Evolutionary conservation across 768 basidiomycete genomes (phyloP).

Genomic region (Amanita thiersii): DNA sequence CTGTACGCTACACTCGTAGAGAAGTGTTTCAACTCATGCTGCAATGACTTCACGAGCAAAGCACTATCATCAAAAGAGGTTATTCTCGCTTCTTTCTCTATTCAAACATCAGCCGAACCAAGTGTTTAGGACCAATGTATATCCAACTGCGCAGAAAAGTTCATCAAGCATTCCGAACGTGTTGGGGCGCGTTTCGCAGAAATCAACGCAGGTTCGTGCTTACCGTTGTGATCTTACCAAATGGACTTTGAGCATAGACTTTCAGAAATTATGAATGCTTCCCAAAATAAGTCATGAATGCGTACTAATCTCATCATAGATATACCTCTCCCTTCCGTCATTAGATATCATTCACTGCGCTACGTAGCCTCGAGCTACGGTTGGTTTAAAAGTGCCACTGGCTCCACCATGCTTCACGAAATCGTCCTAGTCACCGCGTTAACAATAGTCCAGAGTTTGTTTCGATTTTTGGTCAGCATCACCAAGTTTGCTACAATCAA

Average conservation of each 20-base stretch:
- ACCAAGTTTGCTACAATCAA: too few species aligned
- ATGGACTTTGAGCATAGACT: neutral
- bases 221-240: constrained; percentile 1
- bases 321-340: neutral
- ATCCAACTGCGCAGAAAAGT: constrained; percentile 94
- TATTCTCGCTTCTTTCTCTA: constrained; percentile 1
- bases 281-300: constrained; percentile 26
- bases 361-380: too few species aligned
- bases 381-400: too few species aligned
- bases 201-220: constrained; percentile 73
- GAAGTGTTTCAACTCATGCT: constrained; percentile 91
- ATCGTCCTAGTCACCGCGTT: too few species aligned
- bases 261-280: constrained; percentile 33
- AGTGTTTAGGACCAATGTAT: constrained; percentile 72
- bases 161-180: constrained; percentile 92
- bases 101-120: constrained; percentile 3
- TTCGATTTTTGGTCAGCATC: too few species aligned
- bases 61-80: constrained; percentile 92
- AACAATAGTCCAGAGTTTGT: too few species aligned
- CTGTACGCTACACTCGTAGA: constrained; percentile 94
- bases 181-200: constrained; percentile 91
- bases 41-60: constrained; percentile 96
- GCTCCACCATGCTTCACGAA: too few species aligned
- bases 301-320: neutral
- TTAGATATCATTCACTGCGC: too few species aligned